These are phyloP conservation scores for Clarireedia hainanense DNA, from an alignment of 2,329 filamentous ascomycete species.

Conservation along the genomic window DNA sequence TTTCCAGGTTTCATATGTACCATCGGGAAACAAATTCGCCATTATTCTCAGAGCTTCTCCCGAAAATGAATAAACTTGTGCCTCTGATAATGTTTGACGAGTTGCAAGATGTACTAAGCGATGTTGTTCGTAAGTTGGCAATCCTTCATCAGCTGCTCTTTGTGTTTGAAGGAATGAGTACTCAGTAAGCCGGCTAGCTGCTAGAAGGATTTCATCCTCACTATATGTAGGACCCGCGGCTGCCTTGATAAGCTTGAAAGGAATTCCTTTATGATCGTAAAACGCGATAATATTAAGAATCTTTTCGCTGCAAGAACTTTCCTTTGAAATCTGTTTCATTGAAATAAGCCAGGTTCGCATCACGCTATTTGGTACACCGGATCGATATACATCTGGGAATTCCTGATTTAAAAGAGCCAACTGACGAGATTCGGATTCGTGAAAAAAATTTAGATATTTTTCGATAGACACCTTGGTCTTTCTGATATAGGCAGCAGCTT, in stretches of 20 bases:
- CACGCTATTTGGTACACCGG: constrained; percentile 28
- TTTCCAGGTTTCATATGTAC: no score
- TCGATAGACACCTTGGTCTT: no score
- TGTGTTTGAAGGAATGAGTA: constrained; percentile 30
- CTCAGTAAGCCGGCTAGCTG: constrained; percentile 26
- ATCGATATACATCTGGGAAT: constrained; percentile 26
- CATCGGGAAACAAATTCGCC: no score
- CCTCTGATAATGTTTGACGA: neutral
- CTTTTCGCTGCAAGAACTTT: constrained; percentile 23
- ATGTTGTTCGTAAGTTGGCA: neutral
- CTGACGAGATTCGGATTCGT: constrained; percentile 16
- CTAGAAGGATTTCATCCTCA: constrained; percentile 13
- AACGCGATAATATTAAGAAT: constrained; percentile 30
- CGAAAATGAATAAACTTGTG: no score
- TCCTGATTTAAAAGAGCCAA: constrained; percentile 18
- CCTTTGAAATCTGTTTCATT: constrained; percentile 26
- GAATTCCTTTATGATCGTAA: constrained; percentile 30
- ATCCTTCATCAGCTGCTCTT: neutral
- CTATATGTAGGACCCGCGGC: constrained; percentile 13
- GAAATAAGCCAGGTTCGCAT: constrained; percentile 31
- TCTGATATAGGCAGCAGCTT: no score
- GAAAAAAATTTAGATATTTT: constrained; percentile 11
- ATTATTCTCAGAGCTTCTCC: no score
- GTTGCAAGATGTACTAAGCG: neutral
- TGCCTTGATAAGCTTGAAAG: constrained; percentile 22